A percentile compares a stretch with the other conserved stretches of the same genome.
Conservation (phyloP, 352 stramenopile species). For the Globisporangium okanoganense region DNA sequence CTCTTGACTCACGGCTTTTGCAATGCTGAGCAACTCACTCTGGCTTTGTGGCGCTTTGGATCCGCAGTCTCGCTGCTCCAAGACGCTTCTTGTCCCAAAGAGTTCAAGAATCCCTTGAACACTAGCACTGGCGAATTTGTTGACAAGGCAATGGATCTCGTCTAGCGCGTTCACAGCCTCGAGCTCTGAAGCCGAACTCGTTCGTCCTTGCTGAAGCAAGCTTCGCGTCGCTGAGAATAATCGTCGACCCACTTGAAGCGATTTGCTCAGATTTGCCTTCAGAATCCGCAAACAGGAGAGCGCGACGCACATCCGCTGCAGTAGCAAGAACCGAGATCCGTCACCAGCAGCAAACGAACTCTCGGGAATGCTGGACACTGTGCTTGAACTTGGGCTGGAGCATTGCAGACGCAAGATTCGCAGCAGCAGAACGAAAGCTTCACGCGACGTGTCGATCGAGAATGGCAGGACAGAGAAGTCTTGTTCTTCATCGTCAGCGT, state of each 20-base stretch:
- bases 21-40: background rate
- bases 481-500: background rate
- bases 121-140: slow-evolving; percentile 3
- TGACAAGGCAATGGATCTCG: slow-evolving; percentile 7
- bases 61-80: background rate
- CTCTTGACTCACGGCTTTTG: slow-evolving; percentile 24
- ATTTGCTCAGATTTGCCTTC: slow-evolving; percentile 40
- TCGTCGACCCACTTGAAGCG: background rate
- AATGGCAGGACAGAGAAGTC: slow-evolving; percentile 28
- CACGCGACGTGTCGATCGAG: slow-evolving; percentile 31
- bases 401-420: slow-evolving; percentile 21
- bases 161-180: background rate
- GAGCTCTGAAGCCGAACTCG: background rate
- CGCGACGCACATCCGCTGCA: slow-evolving; percentile 19
- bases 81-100: slow-evolving; percentile 1
- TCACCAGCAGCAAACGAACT: background rate
- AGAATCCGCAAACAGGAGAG: slow-evolving; percentile 42
- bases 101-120: slow-evolving; percentile 1
- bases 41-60: background rate
- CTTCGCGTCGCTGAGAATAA: background rate
- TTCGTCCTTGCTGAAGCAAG: background rate
- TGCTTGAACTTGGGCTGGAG: background rate
- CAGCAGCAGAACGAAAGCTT: slow-evolving; percentile 24
- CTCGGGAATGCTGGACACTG: background rate
- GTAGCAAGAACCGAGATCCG: background rate